Conservation (phyloP, 495 filamentous ascomycete species). For the Jackrogersella minutella region DNA sequence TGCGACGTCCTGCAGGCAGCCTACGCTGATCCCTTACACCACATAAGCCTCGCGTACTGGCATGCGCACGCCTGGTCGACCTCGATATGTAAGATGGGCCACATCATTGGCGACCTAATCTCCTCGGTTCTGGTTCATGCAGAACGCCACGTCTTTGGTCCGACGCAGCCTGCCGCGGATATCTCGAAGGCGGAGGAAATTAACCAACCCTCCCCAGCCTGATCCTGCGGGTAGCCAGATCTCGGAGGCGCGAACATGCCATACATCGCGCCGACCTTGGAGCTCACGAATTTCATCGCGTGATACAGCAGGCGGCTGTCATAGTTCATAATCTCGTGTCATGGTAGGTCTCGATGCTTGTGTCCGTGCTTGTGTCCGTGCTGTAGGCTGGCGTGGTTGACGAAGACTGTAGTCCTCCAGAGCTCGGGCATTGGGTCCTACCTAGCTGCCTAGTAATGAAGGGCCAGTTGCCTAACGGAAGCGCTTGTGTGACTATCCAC, state of each 20-base stretch:
- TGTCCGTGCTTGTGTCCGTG: not conserved
- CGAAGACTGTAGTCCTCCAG: too few species aligned
- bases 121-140: not conserved
- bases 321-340: slow-evolving; percentile 14
- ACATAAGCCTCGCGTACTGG: slow-evolving; percentile 30
- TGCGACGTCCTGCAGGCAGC: slow-evolving; percentile 23
- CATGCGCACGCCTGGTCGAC: slow-evolving; percentile 10
- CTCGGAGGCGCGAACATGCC: slow-evolving; percentile 15
- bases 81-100: not conserved
- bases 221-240: slow-evolving; percentile 39
- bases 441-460: too few species aligned
- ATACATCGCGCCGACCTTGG: not conserved
- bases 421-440: not conserved
- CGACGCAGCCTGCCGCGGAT: not conserved
- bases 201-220: not conserved
- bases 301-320: slow-evolving; percentile 4
- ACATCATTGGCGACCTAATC: not conserved
- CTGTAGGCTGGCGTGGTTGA: not conserved
- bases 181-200: not conserved
- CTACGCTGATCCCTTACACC: slow-evolving; percentile 3
- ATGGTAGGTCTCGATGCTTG: slow-evolving; percentile 17
- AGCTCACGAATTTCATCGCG: not conserved
- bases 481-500: not conserved
- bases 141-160: not conserved
- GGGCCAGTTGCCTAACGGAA: not conserved